Evolutionary conservation across 768 basidiomycete genomes (phyloP).

Genomic region (Naematelia aurantialba): DNA sequence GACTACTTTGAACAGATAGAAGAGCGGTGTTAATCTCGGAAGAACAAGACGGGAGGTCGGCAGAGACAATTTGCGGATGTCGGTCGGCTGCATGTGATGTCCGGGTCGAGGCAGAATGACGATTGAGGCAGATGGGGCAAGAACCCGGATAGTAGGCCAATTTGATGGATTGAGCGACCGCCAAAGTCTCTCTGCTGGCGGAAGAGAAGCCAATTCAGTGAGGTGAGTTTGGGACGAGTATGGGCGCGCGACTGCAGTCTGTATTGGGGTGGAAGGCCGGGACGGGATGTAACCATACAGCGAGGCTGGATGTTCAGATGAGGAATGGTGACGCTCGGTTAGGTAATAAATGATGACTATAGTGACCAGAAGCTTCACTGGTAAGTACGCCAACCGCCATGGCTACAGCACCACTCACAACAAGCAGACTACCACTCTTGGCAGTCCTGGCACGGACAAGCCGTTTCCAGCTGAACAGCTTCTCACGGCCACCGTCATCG

Average conservation of each 20-base stretch:
- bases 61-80: slow-evolving; percentile 35
- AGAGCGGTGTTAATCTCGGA: slow-evolving; percentile 55
- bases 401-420: slow-evolving; percentile 21
- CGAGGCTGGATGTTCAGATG: slow-evolving; percentile 17
- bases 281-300: slow-evolving; percentile 43
- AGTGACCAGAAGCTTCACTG: slow-evolving; percentile 32
- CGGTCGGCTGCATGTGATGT: slow-evolving; percentile 34
- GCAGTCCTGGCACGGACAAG: slow-evolving; percentile 35
- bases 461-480: slow-evolving; percentile 26
- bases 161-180: slow-evolving; percentile 38
- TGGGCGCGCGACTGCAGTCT: slow-evolving; percentile 10
- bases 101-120: slow-evolving; percentile 55
- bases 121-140: slow-evolving; percentile 58
- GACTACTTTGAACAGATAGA: slow-evolving; percentile 79
- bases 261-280: neutral
- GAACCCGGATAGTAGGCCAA: slow-evolving; percentile 26
- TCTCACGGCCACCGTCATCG: neutral
- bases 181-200: slow-evolving; percentile 35
- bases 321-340: slow-evolving; percentile 20
- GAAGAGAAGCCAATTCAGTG: slow-evolving; percentile 8
- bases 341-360: slow-evolving; percentile 44
- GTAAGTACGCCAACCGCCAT: slow-evolving; percentile 2
- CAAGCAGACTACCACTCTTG: slow-evolving; percentile 41
- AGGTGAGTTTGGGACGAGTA: slow-evolving; percentile 7
- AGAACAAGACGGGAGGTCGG: slow-evolving; percentile 31